Percentiles rank a stretch among this genome's conserved stretches.
phyloP scores from a whole-genome alignment of 768 basidiomycete genomes.

The Collybiopsis confluens region DNA sequence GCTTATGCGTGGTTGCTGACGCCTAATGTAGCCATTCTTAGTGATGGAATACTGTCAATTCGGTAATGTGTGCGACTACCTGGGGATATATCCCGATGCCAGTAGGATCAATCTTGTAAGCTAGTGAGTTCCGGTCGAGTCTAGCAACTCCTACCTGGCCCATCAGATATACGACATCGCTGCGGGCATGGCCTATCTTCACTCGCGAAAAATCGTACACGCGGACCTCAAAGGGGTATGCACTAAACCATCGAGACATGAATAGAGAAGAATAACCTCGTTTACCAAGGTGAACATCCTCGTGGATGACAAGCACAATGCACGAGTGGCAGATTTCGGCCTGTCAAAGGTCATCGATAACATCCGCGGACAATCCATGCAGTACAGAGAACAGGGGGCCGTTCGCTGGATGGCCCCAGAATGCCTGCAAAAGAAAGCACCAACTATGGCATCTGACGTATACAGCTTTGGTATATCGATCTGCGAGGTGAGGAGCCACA shows the following conservation, averaged over 20 bases:
- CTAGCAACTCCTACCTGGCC: neutral
- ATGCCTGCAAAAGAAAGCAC: neutral
- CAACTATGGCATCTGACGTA: neutral
- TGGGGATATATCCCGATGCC: neutral
- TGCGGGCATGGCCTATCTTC: neutral
- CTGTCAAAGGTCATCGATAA: neutral
- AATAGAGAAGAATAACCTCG: neutral
- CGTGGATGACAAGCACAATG: neutral
- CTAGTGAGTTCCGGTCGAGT: neutral
- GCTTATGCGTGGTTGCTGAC: neutral
- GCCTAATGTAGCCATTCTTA: slow-evolving; percentile 12
- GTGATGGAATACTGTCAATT: slow-evolving; percentile 13
- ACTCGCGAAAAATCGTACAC: neutral
- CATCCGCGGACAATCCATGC: neutral
- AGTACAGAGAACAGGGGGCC: neutral
- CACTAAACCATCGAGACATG: neutral
- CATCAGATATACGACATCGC: neutral
- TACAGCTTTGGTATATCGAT: neutral
- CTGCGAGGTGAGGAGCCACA: neutral
- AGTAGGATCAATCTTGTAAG: slow-evolving; percentile 2
- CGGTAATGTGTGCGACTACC: slow-evolving; percentile 12
- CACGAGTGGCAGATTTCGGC: neutral
- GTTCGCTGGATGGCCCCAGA: neutral
- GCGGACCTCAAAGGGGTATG: neutral
- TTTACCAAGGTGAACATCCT: neutral